These are phyloP conservation scores for Penicillium janthinellum DNA, from an alignment of 2,329 filamentous ascomycete species.

Conservation along the genomic window DNA sequence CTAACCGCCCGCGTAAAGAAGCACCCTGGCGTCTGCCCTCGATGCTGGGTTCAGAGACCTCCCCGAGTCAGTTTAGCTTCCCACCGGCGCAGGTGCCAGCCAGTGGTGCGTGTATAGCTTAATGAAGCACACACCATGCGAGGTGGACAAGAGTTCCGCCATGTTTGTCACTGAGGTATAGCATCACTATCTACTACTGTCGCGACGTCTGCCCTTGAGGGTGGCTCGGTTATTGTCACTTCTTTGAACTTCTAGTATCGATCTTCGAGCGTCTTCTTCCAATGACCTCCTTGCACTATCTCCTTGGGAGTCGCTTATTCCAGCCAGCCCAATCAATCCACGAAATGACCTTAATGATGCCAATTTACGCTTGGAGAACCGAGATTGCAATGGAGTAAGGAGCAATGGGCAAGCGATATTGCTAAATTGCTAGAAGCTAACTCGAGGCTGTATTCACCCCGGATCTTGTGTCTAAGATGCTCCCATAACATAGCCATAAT, in stretches of 20 bases:
- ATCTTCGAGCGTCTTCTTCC: too few species aligned
- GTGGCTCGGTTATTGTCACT: too few species aligned
- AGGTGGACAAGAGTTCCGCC: neutral
- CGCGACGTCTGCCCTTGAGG: too few species aligned
- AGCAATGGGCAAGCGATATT: neutral
- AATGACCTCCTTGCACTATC: too few species aligned
- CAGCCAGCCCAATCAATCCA: too few species aligned
- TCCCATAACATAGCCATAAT: neutral
- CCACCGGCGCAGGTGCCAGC: neutral
- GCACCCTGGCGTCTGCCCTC: neutral
- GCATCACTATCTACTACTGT: too few species aligned
- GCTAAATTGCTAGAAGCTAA: neutral
- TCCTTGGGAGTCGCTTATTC: too few species aligned
- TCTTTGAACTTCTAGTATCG: too few species aligned
- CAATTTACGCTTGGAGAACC: neutral
- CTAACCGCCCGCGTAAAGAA: neutral
- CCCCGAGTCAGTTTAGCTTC: neutral
- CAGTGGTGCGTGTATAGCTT: neutral
- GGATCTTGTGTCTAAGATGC: neutral
- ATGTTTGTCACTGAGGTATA: neutral
- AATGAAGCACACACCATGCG: neutral
- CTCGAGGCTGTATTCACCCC: neutral
- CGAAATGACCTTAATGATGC: too few species aligned
- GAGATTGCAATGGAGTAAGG: neutral
- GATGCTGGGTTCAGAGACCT: neutral